A percentile compares a stretch with the other conserved stretches of the same genome.
Conservation (phyloP, 495 filamentous ascomycete species). For the Articulospora tetracladia region DNA sequence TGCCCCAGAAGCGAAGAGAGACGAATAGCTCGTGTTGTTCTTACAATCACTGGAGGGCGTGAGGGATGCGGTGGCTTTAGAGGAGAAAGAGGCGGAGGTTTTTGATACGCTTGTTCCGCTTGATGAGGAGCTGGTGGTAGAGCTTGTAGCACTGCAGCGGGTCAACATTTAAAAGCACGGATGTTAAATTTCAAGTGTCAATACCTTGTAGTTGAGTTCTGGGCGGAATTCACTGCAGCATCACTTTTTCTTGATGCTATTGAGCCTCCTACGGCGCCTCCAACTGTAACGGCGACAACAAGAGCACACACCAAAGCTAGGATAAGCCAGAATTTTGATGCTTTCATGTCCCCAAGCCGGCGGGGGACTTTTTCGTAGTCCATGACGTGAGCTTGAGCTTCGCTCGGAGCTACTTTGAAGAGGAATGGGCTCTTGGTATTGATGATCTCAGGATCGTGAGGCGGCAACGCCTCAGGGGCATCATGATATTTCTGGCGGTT, state of each 20-base stretch:
- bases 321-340: conserved; percentile 3
- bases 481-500: neutral
- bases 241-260: neutral
- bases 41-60: neutral
- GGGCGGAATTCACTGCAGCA: neutral
- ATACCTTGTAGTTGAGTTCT: neutral
- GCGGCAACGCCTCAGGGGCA: neutral
- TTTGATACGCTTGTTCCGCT: neutral
- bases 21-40: neutral
- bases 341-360: conserved; percentile 4
- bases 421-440: neutral
- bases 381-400: neutral
- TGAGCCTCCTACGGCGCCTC: conserved; percentile 1
- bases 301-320: neutral
- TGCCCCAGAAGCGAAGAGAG: neutral
- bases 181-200: no score
- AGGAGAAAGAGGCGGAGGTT: neutral
- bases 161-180: no score
- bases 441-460: neutral
- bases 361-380: neutral
- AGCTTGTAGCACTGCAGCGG: neutral
- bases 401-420: neutral
- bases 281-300: conserved; percentile 1
- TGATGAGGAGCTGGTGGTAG: neutral
- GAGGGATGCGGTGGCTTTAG: neutral